Base-by-base conservation (phyloP, 257 asterid genomes). In the Craterostigma plantagineum region DNA sequence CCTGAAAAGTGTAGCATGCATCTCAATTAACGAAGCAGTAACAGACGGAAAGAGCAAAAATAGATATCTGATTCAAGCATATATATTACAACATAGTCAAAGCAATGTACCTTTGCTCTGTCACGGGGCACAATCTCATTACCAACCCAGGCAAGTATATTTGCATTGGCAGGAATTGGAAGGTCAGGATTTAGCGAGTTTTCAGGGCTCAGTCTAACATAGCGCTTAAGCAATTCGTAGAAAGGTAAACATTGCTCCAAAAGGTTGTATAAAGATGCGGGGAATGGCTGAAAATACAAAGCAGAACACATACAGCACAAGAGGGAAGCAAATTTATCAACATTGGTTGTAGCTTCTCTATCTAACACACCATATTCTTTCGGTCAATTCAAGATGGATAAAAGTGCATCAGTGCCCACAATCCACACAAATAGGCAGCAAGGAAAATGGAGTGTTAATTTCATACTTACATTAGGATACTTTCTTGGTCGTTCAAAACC, bases 61-160 rank as follows among this genome's bases (percentile, higher is more conserved):
- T 11, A 8, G 14, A 18, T 18, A 18, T 18, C 1, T 14, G 8
- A 16, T 8, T 11, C 16, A 7, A 14, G 10, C 13, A 41, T 3
- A n/a, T n/a, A 7, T 4, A 16, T 33, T 33, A 58, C 48, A 43
- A 36, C n/a, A 45, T 43, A 43, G 44, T 27, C 12, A 58, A 38
- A 46, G n/a, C 9, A 11, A 40, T 17, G 66, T 52, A 86, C 97
- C 81, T 73, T 76, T 11, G 97, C 97, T 73, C 64, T 73, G 58
- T 79, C 91, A 64, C 97, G 95, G 52, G 95, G 91, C 64, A 81
- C 44, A 59, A 87, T 62, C 68, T 70, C 78, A 58, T 73, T 75
- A 45, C 85, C 95, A 57, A 87, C 97, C 97, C 95, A 87, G 49
- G 64, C 80, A 59, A 87, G 78, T 64, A 87, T 70, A 68, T 79